Conservation (phyloP, 31 red algal genomes). For the Porphyra umbilicalis region DNA sequence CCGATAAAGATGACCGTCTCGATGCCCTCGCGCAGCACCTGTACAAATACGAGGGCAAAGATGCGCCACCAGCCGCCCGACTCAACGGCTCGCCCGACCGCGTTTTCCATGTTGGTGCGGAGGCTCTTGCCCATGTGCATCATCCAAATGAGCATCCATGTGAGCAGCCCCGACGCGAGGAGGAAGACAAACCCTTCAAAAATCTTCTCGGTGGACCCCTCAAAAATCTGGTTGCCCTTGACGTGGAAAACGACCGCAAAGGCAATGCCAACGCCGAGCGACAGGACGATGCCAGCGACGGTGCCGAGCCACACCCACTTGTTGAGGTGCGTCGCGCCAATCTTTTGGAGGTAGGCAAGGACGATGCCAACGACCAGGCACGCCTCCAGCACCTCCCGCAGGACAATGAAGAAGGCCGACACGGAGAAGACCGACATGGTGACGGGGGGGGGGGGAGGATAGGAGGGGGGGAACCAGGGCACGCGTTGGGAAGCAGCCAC, state of each 20-base stretch:
- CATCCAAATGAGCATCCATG: constrained; percentile 96
- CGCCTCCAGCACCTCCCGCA: constrained; percentile 85
- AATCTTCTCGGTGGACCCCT: constrained; percentile 45
- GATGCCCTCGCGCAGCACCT: constrained; percentile 78
- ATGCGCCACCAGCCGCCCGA: constrained; percentile 27
- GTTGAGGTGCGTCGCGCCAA: constrained; percentile 45
- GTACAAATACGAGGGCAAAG: constrained; percentile 70
- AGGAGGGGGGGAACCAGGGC: too few species aligned
- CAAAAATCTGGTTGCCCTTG: constrained; percentile 41
- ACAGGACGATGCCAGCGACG: constrained; percentile 39
- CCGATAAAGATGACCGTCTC: constrained; percentile 81
- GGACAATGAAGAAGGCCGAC: constrained; percentile 78
- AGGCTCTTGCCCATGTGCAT: constrained; percentile 63
- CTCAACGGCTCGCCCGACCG: constrained; percentile 46
- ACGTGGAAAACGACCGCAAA: constrained; percentile 49
- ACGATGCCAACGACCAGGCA: constrained; percentile 78
- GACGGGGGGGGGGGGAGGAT: not conserved
- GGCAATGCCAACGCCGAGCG: constrained; percentile 34
- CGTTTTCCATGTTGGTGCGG: constrained; percentile 43
- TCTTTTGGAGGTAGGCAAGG: constrained; percentile 70
- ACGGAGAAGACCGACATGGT: constrained; percentile 54
- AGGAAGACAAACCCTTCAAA: constrained; percentile 79
- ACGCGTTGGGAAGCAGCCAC: too few species aligned
- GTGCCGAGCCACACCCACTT: constrained; percentile 74
- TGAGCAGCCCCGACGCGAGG: constrained; percentile 51